phyloP scores from a whole-genome alignment of 139 green algal genomes.

The Auxenochlorella pyrenoidosa region DNA sequence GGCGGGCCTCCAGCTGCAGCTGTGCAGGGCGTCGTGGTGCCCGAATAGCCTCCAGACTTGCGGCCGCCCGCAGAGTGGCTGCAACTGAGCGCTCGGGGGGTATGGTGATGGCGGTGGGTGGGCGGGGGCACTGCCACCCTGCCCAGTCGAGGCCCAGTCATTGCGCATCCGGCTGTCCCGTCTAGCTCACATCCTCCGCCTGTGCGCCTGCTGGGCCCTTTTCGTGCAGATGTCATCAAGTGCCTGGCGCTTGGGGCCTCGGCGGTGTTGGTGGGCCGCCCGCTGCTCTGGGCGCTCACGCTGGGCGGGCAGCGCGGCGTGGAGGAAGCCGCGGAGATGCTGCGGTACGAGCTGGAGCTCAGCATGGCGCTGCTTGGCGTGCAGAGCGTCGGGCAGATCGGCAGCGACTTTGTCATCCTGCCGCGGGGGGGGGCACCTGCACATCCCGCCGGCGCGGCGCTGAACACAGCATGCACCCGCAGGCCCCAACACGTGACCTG shows the following conservation, averaged over 20 bases:
- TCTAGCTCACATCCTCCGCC: not conserved
- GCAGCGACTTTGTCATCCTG: constrained; percentile 8
- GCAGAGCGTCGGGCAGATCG: constrained; percentile 54
- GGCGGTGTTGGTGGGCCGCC: constrained; percentile 90
- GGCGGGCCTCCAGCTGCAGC: not conserved
- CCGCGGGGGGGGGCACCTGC: not conserved
- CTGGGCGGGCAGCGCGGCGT: constrained; percentile 79
- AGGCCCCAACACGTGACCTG: too few species aligned
- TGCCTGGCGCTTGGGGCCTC: constrained; percentile 88
- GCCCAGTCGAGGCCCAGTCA: too few species aligned
- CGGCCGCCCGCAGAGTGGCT: too few species aligned
- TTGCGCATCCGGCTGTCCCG: too few species aligned
- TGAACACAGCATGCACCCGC: too few species aligned
- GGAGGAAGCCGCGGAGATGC: constrained; percentile 55
- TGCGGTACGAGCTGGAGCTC: constrained; percentile 70
- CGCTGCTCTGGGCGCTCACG: constrained; percentile 91
- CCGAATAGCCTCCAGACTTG: too few species aligned
- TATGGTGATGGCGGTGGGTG: too few species aligned
- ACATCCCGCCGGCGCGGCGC: not conserved
- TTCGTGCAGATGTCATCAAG: constrained; percentile 81
- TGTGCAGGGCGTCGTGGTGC: not conserved
- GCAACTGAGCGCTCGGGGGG: too few species aligned
- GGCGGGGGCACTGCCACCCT: too few species aligned
- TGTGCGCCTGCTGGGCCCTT: not conserved
- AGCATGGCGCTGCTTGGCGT: constrained; percentile 74